These are phyloP conservation scores for Silene vulgaris DNA, from an alignment of 179 eudicot genomes.

Conservation along the genomic window DNA sequence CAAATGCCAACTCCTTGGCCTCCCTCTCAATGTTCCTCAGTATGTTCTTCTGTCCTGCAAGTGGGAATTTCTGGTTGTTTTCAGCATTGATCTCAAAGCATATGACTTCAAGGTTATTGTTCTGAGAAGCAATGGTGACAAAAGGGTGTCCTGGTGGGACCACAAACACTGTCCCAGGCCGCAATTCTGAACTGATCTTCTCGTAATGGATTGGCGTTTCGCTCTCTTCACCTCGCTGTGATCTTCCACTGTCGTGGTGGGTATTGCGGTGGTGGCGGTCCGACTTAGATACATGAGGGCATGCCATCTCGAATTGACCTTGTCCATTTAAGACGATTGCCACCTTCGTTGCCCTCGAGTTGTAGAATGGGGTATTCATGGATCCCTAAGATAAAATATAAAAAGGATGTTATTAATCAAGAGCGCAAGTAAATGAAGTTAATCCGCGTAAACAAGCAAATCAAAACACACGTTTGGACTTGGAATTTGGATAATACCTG, in stretches of 20 bases:
- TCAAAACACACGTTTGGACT: too few species aligned
- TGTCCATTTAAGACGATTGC: constrained; percentile 44
- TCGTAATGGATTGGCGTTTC: constrained; percentile 35
- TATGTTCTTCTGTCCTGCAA: constrained; percentile 41
- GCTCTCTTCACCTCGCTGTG: constrained; percentile 9
- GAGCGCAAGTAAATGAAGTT: too few species aligned
- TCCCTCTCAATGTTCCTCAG: too few species aligned
- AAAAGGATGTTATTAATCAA: too few species aligned
- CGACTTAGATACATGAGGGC: constrained; percentile 49
- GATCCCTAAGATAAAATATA: constrained; percentile 39
- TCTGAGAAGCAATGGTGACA: constrained; percentile 42
- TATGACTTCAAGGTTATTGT: constrained; percentile 43
- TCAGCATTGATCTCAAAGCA: constrained; percentile 52
- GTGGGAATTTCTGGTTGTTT: constrained; percentile 38
- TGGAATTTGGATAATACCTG: constrained; percentile 27
- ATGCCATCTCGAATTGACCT: constrained; percentile 70
- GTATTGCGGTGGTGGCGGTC: constrained; percentile 11
- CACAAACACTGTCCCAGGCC: constrained; percentile 41
- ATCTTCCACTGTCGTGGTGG: constrained; percentile 12
- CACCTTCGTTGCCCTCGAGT: constrained; percentile 58
- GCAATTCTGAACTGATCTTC: constrained; percentile 35
- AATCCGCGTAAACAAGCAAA: too few species aligned
- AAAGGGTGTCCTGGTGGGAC: constrained; percentile 72
- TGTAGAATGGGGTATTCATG: constrained; percentile 53
- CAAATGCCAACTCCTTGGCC: too few species aligned